phyloP scores from a whole-genome alignment of 2,329 filamentous ascomycete genomes.

The Nemania sp. region DNA sequence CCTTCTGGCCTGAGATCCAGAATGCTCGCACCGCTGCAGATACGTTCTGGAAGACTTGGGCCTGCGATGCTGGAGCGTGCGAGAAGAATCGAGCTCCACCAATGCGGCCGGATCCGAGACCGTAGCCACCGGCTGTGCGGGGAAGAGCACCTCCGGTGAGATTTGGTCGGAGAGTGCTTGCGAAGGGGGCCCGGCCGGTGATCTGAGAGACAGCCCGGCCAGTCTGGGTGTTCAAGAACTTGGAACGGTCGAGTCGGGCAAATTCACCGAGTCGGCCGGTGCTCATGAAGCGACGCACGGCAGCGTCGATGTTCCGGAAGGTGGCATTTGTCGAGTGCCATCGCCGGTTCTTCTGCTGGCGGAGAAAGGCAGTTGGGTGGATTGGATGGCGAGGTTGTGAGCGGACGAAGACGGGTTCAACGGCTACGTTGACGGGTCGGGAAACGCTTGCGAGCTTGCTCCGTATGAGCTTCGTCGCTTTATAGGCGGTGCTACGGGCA shows the following conservation, averaged over 20 bases:
- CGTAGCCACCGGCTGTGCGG: constrained; percentile 90
- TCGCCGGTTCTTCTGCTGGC: constrained; percentile 63
- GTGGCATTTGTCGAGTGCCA: constrained; percentile 61
- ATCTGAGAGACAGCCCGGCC: constrained; percentile 68
- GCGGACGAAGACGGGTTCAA: constrained; percentile 61
- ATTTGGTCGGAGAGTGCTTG: constrained; percentile 89
- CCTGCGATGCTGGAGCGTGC: constrained; percentile 84
- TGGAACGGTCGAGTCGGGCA: constrained; percentile 60
- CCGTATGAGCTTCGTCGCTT: constrained; percentile 64
- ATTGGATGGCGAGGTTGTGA: constrained; percentile 62
- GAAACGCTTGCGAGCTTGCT: constrained; percentile 60
- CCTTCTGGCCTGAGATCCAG: constrained; percentile 89
- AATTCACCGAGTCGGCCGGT: constrained; percentile 51
- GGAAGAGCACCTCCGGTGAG: constrained; percentile 88
- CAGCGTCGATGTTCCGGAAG: constrained; percentile 58
- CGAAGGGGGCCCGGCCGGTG: constrained; percentile 84
- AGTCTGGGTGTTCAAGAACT: constrained; percentile 62
- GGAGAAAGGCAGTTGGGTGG: constrained; percentile 63
- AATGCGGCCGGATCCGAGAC: constrained; percentile 74
- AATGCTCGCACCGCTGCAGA: constrained; percentile 93
- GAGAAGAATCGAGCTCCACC: constrained; percentile 89
- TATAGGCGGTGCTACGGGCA: constrained; percentile 64
- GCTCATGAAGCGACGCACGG: constrained; percentile 65
- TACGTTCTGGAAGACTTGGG: constrained; percentile 95
- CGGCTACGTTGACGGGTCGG: constrained; percentile 59